A percentile compares a stretch with the other conserved stretches of the same genome.
These are phyloP conservation scores for Allomyces arbusculus DNA, from an alignment of 192 early-diverging fungal genomes.

Conservation along the genomic window DNA sequence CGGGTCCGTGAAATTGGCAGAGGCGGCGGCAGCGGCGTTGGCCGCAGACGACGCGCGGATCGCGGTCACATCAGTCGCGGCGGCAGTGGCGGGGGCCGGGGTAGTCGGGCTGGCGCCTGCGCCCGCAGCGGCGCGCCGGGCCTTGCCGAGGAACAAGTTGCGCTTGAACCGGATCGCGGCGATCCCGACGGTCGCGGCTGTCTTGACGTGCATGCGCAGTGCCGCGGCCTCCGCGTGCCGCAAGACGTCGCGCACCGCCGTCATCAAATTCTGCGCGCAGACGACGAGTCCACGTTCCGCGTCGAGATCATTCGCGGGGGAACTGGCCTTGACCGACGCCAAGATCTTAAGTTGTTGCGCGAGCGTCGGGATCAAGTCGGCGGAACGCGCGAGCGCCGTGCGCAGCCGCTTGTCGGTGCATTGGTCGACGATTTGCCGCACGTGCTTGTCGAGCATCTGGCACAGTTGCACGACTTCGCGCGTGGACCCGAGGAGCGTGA, in stretches of 20 bases:
- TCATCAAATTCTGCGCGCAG: constrained; percentile 26
- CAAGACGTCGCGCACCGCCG: not conserved
- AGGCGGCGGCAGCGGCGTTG: too few species aligned
- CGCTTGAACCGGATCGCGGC: not conserved
- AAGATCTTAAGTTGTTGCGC: constrained; percentile 20
- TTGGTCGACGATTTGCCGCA: constrained; percentile 9
- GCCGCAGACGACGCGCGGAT: too few species aligned
- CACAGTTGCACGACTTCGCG: constrained; percentile 15
- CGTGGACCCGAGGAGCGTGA: constrained; percentile 18
- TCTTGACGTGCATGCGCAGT: not conserved
- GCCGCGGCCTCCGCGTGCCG: not conserved
- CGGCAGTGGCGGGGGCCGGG: too few species aligned
- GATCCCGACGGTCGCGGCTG: not conserved
- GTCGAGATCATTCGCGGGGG: constrained; percentile 16
- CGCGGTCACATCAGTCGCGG: too few species aligned
- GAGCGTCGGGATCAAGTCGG: constrained; percentile 20
- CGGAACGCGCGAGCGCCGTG: constrained; percentile 4
- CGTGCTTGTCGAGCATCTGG: constrained; percentile 6
- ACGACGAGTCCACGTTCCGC: constrained; percentile 17
- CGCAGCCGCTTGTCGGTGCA: constrained; percentile 20
- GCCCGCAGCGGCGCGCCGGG: not conserved
- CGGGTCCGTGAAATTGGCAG: too few species aligned
- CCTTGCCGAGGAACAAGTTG: not conserved
- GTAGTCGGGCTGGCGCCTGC: too few species aligned
- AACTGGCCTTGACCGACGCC: constrained; percentile 25